Percentiles rank a stretch among this genome's conserved stretches.
Evolutionary conservation across 2,329 filamentous ascomycete genomes (phyloP).

Genomic region (Mollisia scopiformis): DNA sequence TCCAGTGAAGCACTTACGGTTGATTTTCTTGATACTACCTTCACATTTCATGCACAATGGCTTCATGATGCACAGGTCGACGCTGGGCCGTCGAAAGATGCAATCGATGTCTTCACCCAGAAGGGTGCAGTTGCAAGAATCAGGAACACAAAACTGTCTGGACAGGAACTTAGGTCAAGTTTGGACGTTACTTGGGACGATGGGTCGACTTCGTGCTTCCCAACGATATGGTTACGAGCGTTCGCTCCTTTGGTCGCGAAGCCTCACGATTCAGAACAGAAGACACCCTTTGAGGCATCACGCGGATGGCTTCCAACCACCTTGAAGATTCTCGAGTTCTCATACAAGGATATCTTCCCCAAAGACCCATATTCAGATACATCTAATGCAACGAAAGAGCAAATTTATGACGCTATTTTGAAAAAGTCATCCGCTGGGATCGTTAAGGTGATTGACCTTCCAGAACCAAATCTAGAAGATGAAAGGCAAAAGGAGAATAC

Average conservation of each 20-base stretch:
- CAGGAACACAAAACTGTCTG: not conserved
- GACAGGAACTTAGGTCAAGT: not conserved
- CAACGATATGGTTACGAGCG: not conserved
- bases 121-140: not conserved
- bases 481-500: not conserved
- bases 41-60: not conserved
- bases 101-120: not conserved
- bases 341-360: not conserved
- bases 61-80: not conserved
- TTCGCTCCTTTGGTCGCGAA: not conserved
- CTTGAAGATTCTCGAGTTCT: not conserved
- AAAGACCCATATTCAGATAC: not conserved
- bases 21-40: not conserved
- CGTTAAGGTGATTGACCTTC: not conserved
- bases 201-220: not conserved
- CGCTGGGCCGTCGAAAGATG: not conserved
- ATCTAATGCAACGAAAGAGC: not conserved
- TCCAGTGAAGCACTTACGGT: not conserved
- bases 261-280: not conserved
- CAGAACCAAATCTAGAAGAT: not conserved
- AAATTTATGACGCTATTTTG: not conserved
- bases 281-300: not conserved
- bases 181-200: not conserved
- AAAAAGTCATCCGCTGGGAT: not conserved
- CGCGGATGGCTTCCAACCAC: not conserved